A percentile compares a stretch with the other conserved stretches of the same genome.
These are phyloP conservation scores for Nicotiana obtusifolia DNA, from an alignment of 257 asterid genomes.

Conservation along the genomic window DNA sequence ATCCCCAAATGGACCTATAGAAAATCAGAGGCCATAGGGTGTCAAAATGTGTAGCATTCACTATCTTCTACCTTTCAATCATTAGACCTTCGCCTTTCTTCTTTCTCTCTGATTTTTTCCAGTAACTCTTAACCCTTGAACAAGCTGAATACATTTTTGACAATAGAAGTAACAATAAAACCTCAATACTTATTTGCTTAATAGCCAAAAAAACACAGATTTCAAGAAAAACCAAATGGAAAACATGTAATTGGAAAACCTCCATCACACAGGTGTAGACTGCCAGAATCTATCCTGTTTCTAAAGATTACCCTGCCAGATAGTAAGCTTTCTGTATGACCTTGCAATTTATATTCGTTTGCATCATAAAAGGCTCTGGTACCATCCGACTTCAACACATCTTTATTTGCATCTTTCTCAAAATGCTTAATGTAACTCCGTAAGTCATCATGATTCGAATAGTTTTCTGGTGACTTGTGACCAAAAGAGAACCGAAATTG, in stretches of 20 bases:
- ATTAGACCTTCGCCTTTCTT: neutral
- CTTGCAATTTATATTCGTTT: constrained; percentile 32
- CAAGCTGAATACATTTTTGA: neutral
- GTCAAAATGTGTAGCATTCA: neutral
- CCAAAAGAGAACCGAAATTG: constrained; percentile 39
- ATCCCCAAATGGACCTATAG: neutral
- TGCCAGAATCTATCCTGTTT: constrained; percentile 54
- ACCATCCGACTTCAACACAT: constrained; percentile 17
- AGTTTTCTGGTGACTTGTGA: constrained; percentile 22
- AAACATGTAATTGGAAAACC: constrained; percentile 33
- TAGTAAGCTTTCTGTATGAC: constrained; percentile 33
- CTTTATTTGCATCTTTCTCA: constrained; percentile 31
- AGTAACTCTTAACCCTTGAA: neutral
- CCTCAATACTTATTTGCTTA: no score
- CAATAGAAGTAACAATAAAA: neutral
- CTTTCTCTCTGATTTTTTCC: neutral
- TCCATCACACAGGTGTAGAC: constrained; percentile 56
- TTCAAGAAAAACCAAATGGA: constrained; percentile 33
- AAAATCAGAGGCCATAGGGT: neutral
- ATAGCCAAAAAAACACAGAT: neutral
- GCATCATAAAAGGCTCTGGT: constrained; percentile 34
- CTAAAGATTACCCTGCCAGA: constrained; percentile 46
- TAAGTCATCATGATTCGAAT: constrained; percentile 32
- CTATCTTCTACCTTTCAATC: neutral
- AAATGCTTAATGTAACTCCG: constrained; percentile 52